Conservation (phyloP, 2,329 filamentous ascomycete species). For the Beauveria sp. region DNA sequence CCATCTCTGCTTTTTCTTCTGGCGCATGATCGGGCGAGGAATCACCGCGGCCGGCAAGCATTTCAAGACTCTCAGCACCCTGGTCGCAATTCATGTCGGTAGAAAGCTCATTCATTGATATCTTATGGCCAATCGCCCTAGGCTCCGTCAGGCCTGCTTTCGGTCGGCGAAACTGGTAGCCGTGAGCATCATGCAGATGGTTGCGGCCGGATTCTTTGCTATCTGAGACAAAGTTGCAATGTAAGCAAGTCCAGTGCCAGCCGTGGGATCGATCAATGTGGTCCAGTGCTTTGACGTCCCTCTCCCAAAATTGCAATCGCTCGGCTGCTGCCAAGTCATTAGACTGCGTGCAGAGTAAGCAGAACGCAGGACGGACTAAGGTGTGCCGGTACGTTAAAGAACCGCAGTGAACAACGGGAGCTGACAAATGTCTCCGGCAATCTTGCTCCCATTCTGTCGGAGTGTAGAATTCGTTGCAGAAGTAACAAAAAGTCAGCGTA, state of each 20-base stretch:
- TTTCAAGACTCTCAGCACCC: no score
- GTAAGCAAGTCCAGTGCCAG: neutral
- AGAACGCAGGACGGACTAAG: conserved; percentile 6
- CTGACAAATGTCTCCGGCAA: neutral
- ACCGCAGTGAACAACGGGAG: neutral
- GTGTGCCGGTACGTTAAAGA: conserved; percentile 1
- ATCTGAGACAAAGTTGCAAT: neutral
- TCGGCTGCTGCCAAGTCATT: neutral
- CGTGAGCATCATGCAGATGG: conserved; percentile 1
- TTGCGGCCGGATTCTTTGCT: neutral
- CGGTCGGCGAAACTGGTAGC: neutral
- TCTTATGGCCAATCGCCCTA: no score
- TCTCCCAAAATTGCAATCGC: neutral
- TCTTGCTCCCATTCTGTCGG: neutral
- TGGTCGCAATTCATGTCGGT: no score
- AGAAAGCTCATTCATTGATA: no score
- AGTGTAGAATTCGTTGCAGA: conserved; percentile 4
- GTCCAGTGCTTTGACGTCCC: neutral
- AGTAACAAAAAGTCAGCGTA: conserved; percentile 1
- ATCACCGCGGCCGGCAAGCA: no score
- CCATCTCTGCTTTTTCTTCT: no score
- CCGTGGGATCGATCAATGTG: neutral
- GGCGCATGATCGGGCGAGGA: no score
- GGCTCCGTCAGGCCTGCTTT: no score
- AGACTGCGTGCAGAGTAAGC: neutral